phyloP scores from a whole-genome alignment of 352 stramenopile genomes.

The Pythium sukuiense region DNA sequence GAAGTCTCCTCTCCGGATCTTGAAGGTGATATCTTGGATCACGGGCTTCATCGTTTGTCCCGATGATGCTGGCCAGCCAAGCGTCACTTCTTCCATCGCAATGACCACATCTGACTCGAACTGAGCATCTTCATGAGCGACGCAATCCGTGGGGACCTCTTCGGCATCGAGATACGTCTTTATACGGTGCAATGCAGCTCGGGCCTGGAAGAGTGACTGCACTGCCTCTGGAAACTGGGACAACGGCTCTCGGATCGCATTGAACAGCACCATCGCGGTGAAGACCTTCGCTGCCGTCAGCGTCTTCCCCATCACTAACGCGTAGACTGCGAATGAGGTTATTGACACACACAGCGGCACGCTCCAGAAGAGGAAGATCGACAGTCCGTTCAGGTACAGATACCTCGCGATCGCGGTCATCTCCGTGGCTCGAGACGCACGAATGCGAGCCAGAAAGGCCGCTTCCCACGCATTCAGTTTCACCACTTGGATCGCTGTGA shows the following conservation, averaged over 20 bases:
- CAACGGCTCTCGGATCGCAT: constrained; percentile 27
- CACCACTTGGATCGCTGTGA: constrained; percentile 77
- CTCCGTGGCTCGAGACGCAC: constrained; percentile 56
- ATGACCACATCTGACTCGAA: not conserved
- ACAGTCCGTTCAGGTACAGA: constrained; percentile 60
- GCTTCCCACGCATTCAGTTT: constrained; percentile 91
- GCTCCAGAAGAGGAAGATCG: constrained; percentile 52
- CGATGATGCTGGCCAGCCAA: not conserved
- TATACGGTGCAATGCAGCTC: constrained; percentile 23
- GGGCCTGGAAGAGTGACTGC: constrained; percentile 24
- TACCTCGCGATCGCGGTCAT: constrained; percentile 57
- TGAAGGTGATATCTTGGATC: not conserved
- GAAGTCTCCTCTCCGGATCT: constrained; percentile 45
- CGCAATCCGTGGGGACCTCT: not conserved
- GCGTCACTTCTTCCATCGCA: not conserved
- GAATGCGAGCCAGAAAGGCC: constrained; percentile 72
- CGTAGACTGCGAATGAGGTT: constrained; percentile 35
- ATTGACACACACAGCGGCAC: constrained; percentile 30
- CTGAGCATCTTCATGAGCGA: not conserved
- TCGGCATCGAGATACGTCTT: constrained; percentile 8
- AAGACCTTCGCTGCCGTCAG: constrained; percentile 40
- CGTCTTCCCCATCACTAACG: constrained; percentile 29
- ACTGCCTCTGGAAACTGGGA: constrained; percentile 20
- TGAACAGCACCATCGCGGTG: constrained; percentile 34
- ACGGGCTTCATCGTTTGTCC: not conserved